Evolutionary conservation across 2,329 filamentous ascomycete genomes (phyloP), one percentile per base, ranked within the genome.

Genomic region (Malbranchea cinnamomea): DNA sequence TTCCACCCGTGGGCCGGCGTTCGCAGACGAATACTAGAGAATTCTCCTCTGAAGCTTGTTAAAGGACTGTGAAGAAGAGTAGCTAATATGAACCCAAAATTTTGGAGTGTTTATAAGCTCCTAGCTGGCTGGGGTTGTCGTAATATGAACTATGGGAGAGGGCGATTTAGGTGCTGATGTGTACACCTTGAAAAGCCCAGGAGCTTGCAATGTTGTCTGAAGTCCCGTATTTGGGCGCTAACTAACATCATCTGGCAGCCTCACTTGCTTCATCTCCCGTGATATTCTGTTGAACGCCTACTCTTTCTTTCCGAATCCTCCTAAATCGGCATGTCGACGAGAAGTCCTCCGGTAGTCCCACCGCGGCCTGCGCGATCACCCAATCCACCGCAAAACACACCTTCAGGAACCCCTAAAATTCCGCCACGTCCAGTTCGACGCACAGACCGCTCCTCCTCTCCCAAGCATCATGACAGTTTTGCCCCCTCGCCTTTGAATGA

Each of bases 281-380:
- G n/a, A n/a, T n/a, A n/a, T n/a, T n/a, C n/a, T n/a, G n/a, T n/a
- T n/a, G n/a, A n/a, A n/a, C n/a, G n/a, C n/a, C n/a, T n/a, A n/a
- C n/a, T n/a, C n/a, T n/a, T n/a, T n/a, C n/a, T n/a, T n/a, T n/a
- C n/a, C n/a, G n/a, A n/a, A n/a, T n/a, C n/a, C n/a, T n/a, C n/a
- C 15, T 28, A 18, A 11, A 9, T 10, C 19, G 30, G 7, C 27
- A 37, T 37, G 36, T 31, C 36, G 20, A 19, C 39, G 49, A 59
- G 39, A 47, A 45, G 25, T 6, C 28, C 31, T 16, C 31, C 31
- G 15, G 21, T 24, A 18, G 38, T 44, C 36, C 37, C 44, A 28
- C 38, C 15, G 38, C 43, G 45, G 47, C 41, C 46, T 52, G 40
- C 52, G 48, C 29, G 60, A 67, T 24, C 54, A 57, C 22, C 51